Evolutionary conservation across 768 basidiomycete species (phyloP).

Genomic region (Calocybe cyanea): DNA sequence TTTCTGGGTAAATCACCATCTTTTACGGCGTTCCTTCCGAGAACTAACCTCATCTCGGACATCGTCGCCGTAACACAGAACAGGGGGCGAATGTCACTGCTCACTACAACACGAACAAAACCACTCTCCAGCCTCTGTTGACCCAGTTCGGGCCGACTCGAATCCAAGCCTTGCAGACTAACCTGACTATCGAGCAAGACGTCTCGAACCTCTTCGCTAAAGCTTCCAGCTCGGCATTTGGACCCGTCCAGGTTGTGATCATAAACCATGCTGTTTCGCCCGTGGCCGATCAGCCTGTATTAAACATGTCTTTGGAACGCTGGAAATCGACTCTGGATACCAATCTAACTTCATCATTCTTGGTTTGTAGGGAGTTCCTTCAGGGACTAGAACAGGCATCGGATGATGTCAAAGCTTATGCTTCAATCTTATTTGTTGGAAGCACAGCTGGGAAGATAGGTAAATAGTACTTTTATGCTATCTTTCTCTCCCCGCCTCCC

Average conservation of each 20-base stretch:
- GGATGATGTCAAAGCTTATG: conserved; percentile 46
- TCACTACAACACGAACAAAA: conserved; percentile 57
- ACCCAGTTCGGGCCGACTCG: conserved; percentile 30
- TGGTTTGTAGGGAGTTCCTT: conserved; percentile 63
- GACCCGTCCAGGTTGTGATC: conserved; percentile 52
- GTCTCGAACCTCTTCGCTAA: conserved; percentile 48
- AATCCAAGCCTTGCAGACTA: conserved; percentile 44
- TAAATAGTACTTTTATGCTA: too few relatives aligned
- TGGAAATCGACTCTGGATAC: conserved; percentile 60
- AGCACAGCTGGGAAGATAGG: conserved; percentile 73
- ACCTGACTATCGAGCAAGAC: conserved; percentile 55
- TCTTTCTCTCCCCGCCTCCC: background rate
- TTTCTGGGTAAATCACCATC: conserved; percentile 46
- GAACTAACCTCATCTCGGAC: background rate
- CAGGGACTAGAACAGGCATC: conserved; percentile 36
- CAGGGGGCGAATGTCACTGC: conserved; percentile 71
- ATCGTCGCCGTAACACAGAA: conserved; percentile 41
- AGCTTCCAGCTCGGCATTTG: conserved; percentile 34
- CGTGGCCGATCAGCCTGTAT: conserved; percentile 42
- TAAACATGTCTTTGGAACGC: conserved; percentile 54
- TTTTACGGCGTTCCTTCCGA: background rate
- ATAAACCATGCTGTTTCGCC: conserved; percentile 62
- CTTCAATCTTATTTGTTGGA: conserved; percentile 62
- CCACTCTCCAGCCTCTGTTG: conserved; percentile 37
- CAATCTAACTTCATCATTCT: conserved; percentile 66